Evolutionary conservation across 768 basidiomycete species (phyloP).

Genomic region (Tricholoma saponaceum): DNA sequence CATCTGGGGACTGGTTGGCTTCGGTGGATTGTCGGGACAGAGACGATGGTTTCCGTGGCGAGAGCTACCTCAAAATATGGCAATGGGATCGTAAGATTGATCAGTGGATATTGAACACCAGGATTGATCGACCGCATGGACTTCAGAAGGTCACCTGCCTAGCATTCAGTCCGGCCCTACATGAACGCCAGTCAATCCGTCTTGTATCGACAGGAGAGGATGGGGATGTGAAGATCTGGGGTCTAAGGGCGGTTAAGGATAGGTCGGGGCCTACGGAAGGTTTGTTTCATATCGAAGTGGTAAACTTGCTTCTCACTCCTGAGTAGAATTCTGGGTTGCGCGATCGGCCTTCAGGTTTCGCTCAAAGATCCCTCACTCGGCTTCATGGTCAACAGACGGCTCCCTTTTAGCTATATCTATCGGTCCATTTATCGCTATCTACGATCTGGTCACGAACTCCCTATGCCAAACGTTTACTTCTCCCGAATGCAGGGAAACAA

Average conservation of each 20-base stretch:
- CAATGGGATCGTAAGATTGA: conserved; percentile 64
- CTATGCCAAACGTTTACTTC: conserved; percentile 57
- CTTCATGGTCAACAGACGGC: conserved; percentile 81
- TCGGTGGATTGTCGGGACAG: conserved; percentile 77
- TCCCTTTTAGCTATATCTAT: conserved; percentile 79
- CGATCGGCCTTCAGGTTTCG: conserved; percentile 72
- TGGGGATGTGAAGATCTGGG: conserved; percentile 79
- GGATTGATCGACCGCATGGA: conserved; percentile 87
- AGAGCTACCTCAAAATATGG: conserved; percentile 90
- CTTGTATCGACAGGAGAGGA: conserved; percentile 78
- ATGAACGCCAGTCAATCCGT: conserved; percentile 28
- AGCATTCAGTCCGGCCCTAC: conserved; percentile 57
- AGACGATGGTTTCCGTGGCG: conserved; percentile 59
- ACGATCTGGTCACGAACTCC: conserved; percentile 61
- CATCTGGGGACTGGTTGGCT: conserved; percentile 85
- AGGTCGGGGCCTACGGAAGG: conserved; percentile 51
- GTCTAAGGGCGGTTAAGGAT: conserved; percentile 42
- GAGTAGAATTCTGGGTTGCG: conserved; percentile 72
- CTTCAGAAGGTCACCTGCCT: conserved; percentile 54
- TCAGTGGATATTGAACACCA: conserved; percentile 78
- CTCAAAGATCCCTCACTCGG: conserved; percentile 57
- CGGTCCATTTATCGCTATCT: conserved; percentile 65
- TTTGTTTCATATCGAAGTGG: conserved; percentile 23
- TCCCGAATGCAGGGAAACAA: conserved; percentile 45
- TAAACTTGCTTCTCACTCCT: neutral